These are phyloP conservation scores for Globisporangium paddicum DNA, from an alignment of 352 stramenopile species.

Conservation along the genomic window DNA sequence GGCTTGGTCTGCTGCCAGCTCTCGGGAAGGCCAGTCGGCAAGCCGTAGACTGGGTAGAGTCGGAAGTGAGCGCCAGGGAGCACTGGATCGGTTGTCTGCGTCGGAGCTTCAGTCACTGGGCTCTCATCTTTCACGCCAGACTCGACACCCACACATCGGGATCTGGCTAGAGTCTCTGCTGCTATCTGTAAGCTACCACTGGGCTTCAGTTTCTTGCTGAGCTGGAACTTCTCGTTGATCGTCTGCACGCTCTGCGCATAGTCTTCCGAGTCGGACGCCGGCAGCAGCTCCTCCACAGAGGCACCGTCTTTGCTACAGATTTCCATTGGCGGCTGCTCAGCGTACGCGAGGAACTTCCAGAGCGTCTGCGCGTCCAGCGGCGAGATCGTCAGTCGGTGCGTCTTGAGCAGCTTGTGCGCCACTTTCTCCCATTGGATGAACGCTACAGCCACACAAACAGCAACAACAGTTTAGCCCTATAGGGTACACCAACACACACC, in stretches of 20 bases:
- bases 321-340: constrained; percentile 11
- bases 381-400: constrained; percentile 29
- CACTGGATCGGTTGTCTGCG: not conserved
- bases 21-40: constrained; percentile 28
- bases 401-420: constrained; percentile 28
- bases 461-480: not conserved
- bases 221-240: constrained; percentile 20
- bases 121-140: not conserved
- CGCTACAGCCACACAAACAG: not conserved
- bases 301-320: not conserved
- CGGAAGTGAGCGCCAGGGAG: not conserved
- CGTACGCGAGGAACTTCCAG: constrained; percentile 80
- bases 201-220: not conserved
- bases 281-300: constrained; percentile 21
- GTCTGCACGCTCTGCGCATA: constrained; percentile 23
- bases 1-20: constrained; percentile 31
- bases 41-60: constrained; percentile 45
- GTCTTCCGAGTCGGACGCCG: constrained; percentile 50
- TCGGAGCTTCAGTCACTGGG: not conserved
- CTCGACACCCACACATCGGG: not conserved
- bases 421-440: constrained; percentile 50
- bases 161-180: not conserved
- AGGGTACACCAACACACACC: too few species aligned
- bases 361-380: constrained; percentile 44
- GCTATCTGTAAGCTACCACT: constrained; percentile 7